Percentiles rank a stretch among this genome's conserved stretches.
These are phyloP conservation scores for Parastagonospora nodorum DNA, from an alignment of 2,329 filamentous ascomycete genomes.

Conservation along the genomic window DNA sequence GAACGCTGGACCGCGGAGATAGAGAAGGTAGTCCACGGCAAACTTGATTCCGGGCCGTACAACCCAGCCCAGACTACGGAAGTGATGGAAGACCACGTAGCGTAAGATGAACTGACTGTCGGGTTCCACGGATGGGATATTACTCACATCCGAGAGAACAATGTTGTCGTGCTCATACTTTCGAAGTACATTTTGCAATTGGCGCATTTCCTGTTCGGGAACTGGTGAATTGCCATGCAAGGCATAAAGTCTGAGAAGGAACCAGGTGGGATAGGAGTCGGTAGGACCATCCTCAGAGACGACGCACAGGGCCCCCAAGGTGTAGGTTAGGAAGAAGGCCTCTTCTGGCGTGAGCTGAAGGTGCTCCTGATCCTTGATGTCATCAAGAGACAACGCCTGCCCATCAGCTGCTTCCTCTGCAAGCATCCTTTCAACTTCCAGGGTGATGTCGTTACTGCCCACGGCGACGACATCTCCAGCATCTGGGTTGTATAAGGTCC, in stretches of 20 bases:
- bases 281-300: constrained; percentile 56
- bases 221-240: constrained; percentile 68
- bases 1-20: constrained; percentile 90
- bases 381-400: constrained; percentile 9
- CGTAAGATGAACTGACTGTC: constrained; percentile 86
- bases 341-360: constrained; percentile 92
- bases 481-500: constrained; percentile 22
- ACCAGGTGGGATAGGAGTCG: constrained; percentile 47
- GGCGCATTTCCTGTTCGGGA: constrained; percentile 17
- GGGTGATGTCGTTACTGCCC: constrained; percentile 11
- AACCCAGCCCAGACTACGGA: constrained; percentile 93
- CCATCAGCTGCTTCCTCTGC: constrained; percentile 10
- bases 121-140: constrained; percentile 57
- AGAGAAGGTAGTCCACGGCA: constrained; percentile 91
- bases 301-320: constrained; percentile 74
- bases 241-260: constrained; percentile 62
- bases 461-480: constrained; percentile 15
- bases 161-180: constrained; percentile 12
- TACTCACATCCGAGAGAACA: constrained; percentile 9
- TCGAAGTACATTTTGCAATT: constrained; percentile 18
- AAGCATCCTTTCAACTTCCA: constrained; percentile 17
- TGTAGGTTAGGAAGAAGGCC: constrained; percentile 86
- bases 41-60: constrained; percentile 93
- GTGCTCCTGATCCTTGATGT: constrained; percentile 67
- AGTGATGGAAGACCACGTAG: constrained; percentile 94